Evolutionary conservation across 2,329 filamentous ascomycete genomes (phyloP).

Genomic region (Diaporthe capsici): DNA sequence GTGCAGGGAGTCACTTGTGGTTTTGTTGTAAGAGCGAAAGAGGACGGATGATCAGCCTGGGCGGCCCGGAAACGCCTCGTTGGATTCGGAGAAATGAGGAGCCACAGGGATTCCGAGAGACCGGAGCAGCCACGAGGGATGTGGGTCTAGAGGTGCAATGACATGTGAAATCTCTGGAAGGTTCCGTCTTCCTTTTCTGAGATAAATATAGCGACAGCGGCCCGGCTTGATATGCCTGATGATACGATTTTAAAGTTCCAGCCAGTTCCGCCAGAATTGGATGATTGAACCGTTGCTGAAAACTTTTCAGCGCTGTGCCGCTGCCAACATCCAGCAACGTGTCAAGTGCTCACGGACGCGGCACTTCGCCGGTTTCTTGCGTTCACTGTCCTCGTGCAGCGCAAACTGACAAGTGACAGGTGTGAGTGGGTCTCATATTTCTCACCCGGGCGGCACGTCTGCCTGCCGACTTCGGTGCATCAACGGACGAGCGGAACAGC

Average conservation of each 20-base stretch:
- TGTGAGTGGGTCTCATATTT: slow-evolving; percentile 23
- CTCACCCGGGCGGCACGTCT: slow-evolving; percentile 2
- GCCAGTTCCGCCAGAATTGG: not conserved
- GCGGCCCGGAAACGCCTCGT: slow-evolving; percentile 19
- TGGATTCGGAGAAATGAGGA: slow-evolving; percentile 31
- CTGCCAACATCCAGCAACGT: slow-evolving; percentile 21
- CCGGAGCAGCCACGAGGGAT: slow-evolving; percentile 29
- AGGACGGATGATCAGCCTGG: not conserved
- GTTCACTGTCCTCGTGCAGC: slow-evolving; percentile 19
- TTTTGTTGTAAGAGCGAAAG: slow-evolving; percentile 20
- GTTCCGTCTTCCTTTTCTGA: slow-evolving; percentile 14
- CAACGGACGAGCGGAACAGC: slow-evolving; percentile 20
- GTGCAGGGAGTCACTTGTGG: slow-evolving; percentile 33
- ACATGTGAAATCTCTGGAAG: slow-evolving; percentile 33
- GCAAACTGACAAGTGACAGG: slow-evolving; percentile 31
- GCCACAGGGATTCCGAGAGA: slow-evolving; percentile 16
- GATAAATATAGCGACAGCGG: slow-evolving; percentile 25
- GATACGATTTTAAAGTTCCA: not conserved
- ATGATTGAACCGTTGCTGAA: not conserved
- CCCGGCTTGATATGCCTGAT: not conserved
- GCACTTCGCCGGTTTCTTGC: slow-evolving; percentile 4
- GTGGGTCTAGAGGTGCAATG: slow-evolving; percentile 15
- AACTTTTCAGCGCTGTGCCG: not conserved
- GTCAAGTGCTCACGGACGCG: slow-evolving; percentile 22
- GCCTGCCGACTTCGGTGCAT: slow-evolving; percentile 29